A percentile compares a stretch with the other conserved stretches of the same genome.
Evolutionary conservation across 371 early-diverging fungal genomes (phyloP).

Genomic region (Rhizopus arrhizus): DNA sequence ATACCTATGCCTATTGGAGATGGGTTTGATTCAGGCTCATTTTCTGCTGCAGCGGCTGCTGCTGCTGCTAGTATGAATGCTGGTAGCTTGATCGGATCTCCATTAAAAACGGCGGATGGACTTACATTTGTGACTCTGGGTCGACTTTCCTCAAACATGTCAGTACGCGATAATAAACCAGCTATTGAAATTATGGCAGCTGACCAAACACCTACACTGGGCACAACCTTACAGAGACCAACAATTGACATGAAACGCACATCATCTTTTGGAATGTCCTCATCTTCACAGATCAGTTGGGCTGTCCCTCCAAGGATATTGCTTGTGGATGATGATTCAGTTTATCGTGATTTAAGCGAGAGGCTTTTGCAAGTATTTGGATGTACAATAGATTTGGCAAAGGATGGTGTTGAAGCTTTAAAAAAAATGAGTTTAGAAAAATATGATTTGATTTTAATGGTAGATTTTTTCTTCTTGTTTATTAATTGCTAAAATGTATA

Average conservation of each 20-base stretch:
- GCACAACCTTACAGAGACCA: slow-evolving; percentile 16
- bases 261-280: slow-evolving; percentile 10
- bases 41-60: slow-evolving; percentile 31
- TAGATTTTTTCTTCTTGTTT: slow-evolving; percentile 23
- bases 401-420: slow-evolving; percentile 75
- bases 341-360: slow-evolving; percentile 66
- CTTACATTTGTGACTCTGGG: slow-evolving; percentile 55
- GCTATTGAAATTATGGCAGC: slow-evolving; percentile 42
- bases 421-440: slow-evolving; percentile 62
- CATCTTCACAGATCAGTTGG: slow-evolving; percentile 50
- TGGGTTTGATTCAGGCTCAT: not conserved
- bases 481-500: no score
- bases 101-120: slow-evolving; percentile 46
- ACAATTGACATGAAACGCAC: slow-evolving; percentile 15
- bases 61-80: slow-evolving; percentile 53
- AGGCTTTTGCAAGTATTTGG: slow-evolving; percentile 71
- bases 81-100: slow-evolving; percentile 47
- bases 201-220: slow-evolving; percentile 24
- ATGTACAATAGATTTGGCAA: slow-evolving; percentile 72
- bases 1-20: not conserved
- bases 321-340: slow-evolving; percentile 78
- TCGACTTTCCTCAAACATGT: slow-evolving; percentile 44
- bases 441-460: slow-evolving; percentile 82
- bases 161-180: slow-evolving; percentile 38
- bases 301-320: slow-evolving; percentile 70